Conservation (phyloP, 2,329 filamentous ascomycete species). For the Xylaria multiplex region DNA sequence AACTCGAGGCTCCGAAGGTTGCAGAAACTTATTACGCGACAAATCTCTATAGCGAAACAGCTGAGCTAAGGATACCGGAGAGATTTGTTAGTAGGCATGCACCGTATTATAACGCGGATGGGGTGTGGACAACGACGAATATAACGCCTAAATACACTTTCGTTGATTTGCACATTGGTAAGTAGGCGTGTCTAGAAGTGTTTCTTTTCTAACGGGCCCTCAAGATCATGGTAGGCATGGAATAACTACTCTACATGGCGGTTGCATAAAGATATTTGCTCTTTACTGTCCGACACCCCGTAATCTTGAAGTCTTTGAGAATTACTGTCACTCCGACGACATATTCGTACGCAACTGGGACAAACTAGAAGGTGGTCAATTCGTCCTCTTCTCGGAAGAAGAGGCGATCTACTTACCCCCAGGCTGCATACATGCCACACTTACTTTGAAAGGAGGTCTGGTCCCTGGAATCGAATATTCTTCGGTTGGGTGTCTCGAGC, state of each 20-base stretch:
- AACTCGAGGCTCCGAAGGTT: no score
- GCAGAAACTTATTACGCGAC: no score
- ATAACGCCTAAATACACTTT: no score
- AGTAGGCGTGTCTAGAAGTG: no score
- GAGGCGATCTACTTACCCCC: conserved; percentile 4
- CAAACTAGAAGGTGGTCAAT: conserved; percentile 1
- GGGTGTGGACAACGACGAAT: no score
- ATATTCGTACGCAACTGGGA: not conserved
- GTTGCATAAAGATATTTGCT: not conserved
- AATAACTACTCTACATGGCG: not conserved
- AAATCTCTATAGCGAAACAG: no score
- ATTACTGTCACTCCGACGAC: not conserved
- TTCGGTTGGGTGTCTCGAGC: not conserved
- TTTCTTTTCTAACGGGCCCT: no score
- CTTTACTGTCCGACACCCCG: not conserved
- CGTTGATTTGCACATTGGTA: no score
- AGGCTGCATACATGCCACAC: not conserved
- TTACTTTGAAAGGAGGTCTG: not conserved
- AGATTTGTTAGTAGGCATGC: no score
- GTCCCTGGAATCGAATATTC: not conserved
- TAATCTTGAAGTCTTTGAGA: not conserved
- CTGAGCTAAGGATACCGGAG: no score
- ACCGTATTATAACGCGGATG: no score
- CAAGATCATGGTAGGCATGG: not conserved
- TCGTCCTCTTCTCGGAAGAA: not conserved